A percentile compares a stretch with the other conserved stretches of the same genome.
These are phyloP conservation scores for Penicillium brevicompactum DNA, from an alignment of 2,329 filamentous ascomycete genomes.

Conservation along the genomic window DNA sequence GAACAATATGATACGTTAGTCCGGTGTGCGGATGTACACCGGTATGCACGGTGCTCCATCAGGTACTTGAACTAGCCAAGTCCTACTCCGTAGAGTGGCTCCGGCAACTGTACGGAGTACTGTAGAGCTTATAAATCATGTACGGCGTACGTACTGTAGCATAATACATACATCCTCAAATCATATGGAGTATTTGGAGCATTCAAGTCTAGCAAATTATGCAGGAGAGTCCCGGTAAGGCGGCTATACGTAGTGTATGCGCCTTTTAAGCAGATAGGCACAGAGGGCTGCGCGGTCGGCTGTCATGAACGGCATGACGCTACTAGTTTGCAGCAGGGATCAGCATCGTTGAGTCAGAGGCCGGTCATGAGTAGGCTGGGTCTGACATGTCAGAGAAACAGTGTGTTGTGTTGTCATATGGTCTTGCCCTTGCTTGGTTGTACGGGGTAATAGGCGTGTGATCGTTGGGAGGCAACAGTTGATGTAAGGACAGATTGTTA, in stretches of 20 bases:
- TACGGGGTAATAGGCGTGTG: constrained; percentile 21
- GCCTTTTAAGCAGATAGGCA: constrained; percentile 13
- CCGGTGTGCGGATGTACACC: neutral
- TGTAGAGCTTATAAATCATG: neutral
- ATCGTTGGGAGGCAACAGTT: neutral
- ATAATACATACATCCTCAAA: neutral
- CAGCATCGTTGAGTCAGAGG: constrained; percentile 20
- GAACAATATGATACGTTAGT: neutral
- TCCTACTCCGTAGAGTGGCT: too few relatives aligned
- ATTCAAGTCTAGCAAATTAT: neutral
- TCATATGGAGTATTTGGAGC: neutral
- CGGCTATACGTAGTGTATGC: constrained; percentile 12
- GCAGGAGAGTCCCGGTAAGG: neutral
- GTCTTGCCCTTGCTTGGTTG: constrained; percentile 25
- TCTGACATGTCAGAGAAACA: constrained; percentile 8
- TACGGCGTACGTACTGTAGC: neutral
- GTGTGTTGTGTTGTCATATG: constrained; percentile 9
- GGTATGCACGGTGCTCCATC: neutral
- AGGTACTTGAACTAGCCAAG: neutral
- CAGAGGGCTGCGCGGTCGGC: neutral
- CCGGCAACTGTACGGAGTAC: neutral
- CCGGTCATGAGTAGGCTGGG: neutral
- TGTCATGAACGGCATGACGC: constrained; percentile 20
- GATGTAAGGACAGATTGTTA: neutral
- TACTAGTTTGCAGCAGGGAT: constrained; percentile 23